Evolutionary conservation across 768 basidiomycete genomes (phyloP).

Genomic region (Phlebiopsis gigantea): DNA sequence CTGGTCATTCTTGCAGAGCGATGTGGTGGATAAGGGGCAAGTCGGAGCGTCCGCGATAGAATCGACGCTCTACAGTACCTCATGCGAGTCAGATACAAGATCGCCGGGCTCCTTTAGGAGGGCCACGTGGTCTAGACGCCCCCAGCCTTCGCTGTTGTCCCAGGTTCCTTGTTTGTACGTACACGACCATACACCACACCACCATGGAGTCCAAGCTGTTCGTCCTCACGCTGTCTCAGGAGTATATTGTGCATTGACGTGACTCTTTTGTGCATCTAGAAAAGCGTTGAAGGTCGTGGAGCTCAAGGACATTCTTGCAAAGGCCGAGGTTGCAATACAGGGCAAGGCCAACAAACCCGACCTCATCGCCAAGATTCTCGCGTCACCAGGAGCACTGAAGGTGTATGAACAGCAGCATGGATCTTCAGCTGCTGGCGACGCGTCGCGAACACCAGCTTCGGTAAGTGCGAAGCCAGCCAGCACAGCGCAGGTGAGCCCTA

Average conservation of each 20-base stretch:
- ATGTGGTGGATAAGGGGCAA: neutral
- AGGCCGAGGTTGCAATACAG: slow-evolving; percentile 42
- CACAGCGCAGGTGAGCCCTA: neutral
- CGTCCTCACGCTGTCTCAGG: neutral
- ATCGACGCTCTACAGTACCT: neutral
- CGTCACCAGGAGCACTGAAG: slow-evolving; percentile 43
- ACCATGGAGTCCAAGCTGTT: slow-evolving; percentile 7
- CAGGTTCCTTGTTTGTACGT: neutral
- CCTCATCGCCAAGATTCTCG: slow-evolving; percentile 58
- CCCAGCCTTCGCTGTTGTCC: neutral
- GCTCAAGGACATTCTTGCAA: slow-evolving; percentile 55
- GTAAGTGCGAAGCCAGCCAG: neutral
- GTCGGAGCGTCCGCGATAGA: neutral
- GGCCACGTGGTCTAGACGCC: slow-evolving; percentile 2
- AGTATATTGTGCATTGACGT: neutral
- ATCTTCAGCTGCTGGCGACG: slow-evolving; percentile 22
- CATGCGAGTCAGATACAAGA: slow-evolving; percentile 7
- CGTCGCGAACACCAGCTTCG: slow-evolving; percentile 10
- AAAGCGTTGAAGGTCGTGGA: slow-evolving; percentile 71
- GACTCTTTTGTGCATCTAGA: slow-evolving; percentile 18
- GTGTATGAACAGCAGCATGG: slow-evolving; percentile 35
- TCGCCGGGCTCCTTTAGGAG: neutral
- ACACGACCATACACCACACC: neutral
- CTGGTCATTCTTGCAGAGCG: slow-evolving; percentile 12
- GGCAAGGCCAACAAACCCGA: slow-evolving; percentile 62